Percentiles rank a stretch among this genome's conserved stretches.
Conservation (phyloP, 2,329 filamentous ascomycete genomes). For the Scleromitrula shiraiana region DNA sequence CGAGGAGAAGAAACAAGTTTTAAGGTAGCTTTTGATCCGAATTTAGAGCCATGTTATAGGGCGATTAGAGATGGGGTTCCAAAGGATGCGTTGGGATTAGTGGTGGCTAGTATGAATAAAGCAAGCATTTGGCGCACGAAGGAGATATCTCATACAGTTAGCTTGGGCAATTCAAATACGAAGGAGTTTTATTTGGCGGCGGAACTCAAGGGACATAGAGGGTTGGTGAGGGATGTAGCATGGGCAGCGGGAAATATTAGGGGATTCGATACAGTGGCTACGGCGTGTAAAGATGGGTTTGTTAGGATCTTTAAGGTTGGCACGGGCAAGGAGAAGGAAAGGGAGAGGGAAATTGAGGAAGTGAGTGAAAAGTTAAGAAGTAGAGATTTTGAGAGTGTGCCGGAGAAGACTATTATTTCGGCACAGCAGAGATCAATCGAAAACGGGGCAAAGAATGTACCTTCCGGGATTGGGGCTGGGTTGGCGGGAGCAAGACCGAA, state of each 20-base stretch:
- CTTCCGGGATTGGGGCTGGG: conserved; percentile 46
- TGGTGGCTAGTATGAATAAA: conserved; percentile 77
- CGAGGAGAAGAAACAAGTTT: conserved; percentile 84
- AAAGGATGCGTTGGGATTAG: conserved; percentile 67
- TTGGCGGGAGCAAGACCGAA: conserved; percentile 36
- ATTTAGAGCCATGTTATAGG: conserved; percentile 70
- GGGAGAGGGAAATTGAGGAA: neutral
- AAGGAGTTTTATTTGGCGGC: conserved; percentile 82
- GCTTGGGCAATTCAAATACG: conserved; percentile 48
- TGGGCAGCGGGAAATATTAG: conserved; percentile 91
- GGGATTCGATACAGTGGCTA: conserved; percentile 84
- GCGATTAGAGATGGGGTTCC: conserved; percentile 76
- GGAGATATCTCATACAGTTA: conserved; percentile 41
- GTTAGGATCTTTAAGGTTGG: conserved; percentile 81
- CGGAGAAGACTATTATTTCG: conserved; percentile 23
- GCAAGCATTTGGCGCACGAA: conserved; percentile 78
- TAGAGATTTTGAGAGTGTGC: conserved; percentile 26
- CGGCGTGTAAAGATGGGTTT: conserved; percentile 85
- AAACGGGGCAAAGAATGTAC: conserved; percentile 29
- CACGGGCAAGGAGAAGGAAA: conserved; percentile 42
- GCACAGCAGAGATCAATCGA: conserved; percentile 18
- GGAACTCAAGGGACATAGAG: conserved; percentile 64
- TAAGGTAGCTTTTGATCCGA: conserved; percentile 80
- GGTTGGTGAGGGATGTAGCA: conserved; percentile 76
- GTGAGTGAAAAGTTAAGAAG: conserved; percentile 24